phyloP scores from a whole-genome alignment of 1,284 basidiomycete genomes.

The Kalmanozyma brasiliensis region DNA sequence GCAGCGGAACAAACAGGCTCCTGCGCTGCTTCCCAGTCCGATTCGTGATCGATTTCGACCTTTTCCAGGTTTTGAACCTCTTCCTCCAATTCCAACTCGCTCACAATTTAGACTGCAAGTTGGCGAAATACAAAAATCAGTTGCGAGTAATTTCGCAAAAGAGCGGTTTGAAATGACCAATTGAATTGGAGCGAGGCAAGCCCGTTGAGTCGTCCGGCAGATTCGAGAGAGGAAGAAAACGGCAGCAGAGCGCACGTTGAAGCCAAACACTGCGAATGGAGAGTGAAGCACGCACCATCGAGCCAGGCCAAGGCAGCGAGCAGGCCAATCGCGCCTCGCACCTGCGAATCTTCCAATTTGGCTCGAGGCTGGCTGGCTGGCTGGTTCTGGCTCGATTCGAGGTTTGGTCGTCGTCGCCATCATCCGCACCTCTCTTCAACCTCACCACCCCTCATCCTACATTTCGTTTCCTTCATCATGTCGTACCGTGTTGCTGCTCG shows the following conservation, averaged over 20 bases:
- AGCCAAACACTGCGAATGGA: background rate
- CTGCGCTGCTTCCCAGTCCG: background rate
- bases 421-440: slow-evolving; percentile 13
- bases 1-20: slow-evolving; percentile 41
- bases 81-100: no score
- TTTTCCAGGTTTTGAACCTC: background rate
- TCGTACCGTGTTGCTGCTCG: slow-evolving; percentile 49
- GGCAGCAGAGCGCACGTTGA: slow-evolving; percentile 1
- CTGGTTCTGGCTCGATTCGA: background rate
- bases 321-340: background rate
- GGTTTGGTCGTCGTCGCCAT: slow-evolving; percentile 26
- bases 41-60: slow-evolving; percentile 36
- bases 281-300: background rate
- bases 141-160: background rate
- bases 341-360: slow-evolving; percentile 1
- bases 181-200: background rate
- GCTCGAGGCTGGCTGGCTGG: background rate
- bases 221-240: background rate
- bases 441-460: slow-evolving; percentile 15
- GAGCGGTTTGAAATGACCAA: background rate
- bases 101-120: no score
- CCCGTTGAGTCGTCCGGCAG: slow-evolving; percentile 2
- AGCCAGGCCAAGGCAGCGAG: background rate
- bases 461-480: slow-evolving; percentile 26
- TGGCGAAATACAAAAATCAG: no score